Percentiles rank a stretch among this genome's conserved stretches.
Conservation (phyloP, 768 basidiomycete genomes). For the Tricholoma saponaceum region DNA sequence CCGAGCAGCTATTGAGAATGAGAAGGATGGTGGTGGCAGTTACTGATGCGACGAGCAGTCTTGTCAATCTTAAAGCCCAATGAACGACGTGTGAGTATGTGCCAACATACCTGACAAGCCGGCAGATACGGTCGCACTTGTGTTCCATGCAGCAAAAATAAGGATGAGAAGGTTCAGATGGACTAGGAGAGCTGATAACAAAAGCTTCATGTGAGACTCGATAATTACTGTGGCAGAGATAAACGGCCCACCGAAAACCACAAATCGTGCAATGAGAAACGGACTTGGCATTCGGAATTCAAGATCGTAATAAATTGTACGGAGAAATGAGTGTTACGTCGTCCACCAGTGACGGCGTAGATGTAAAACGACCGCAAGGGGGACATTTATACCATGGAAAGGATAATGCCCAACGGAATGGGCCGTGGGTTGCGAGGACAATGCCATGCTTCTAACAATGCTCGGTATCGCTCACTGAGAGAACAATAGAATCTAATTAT, state of each 20-base stretch:
- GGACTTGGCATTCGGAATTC: slow-evolving; percentile 41
- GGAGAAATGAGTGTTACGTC: slow-evolving; percentile 8
- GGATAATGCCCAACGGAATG: neutral
- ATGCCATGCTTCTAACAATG: slow-evolving; percentile 1
- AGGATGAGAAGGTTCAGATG: slow-evolving; percentile 50
- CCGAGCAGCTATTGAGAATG: slow-evolving; percentile 39
- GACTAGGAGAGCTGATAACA: slow-evolving; percentile 37
- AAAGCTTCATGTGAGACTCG: neutral
- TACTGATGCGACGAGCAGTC: slow-evolving; percentile 24
- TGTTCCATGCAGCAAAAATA: slow-evolving; percentile 57
- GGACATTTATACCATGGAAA: neutral
- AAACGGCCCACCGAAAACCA: slow-evolving; percentile 49
- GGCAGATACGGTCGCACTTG: slow-evolving; percentile 32
- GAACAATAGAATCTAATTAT: slow-evolving; percentile 5
- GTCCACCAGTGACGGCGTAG: slow-evolving; percentile 17
- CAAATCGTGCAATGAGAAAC: slow-evolving; percentile 54
- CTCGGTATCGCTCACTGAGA: neutral
- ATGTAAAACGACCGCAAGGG: neutral
- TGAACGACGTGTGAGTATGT: neutral
- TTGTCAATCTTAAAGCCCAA: neutral
- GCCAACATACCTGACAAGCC: slow-evolving; percentile 30
- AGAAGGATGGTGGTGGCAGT: slow-evolving; percentile 46
- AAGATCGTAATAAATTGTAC: slow-evolving; percentile 4
- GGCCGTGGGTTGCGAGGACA: slow-evolving; percentile 1
- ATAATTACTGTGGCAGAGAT: neutral